Conservation (phyloP, 192 early-diverging fungal genomes). For the Paraglomus brasilianum region DNA sequence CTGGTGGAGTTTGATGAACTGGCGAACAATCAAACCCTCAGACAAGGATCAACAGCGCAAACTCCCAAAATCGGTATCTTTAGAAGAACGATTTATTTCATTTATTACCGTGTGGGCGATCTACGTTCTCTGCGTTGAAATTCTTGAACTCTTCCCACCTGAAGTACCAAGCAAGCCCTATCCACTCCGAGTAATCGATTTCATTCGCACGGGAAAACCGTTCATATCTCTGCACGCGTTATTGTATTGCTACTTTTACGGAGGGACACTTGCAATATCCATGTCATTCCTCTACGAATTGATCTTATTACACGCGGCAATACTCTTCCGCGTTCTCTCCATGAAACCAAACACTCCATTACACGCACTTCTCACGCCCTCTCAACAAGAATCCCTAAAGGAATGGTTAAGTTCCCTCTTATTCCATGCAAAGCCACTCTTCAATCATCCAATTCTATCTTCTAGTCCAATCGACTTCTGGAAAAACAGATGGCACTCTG, state of each 20-base stretch:
- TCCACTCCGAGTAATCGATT: conserved; percentile 11
- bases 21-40: too few relatives aligned
- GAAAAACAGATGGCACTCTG: conserved; percentile 9
- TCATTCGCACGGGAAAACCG: neutral
- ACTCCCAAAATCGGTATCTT: too few relatives aligned
- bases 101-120: too few relatives aligned
- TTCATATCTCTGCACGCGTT: neutral
- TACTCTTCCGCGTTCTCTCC: neutral
- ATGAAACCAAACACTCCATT: neutral
- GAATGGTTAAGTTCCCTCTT: conserved; percentile 9
- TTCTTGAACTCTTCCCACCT: neutral
- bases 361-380: neutral
- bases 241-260: conserved; percentile 12
- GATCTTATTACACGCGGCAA: neutral
- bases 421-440: neutral
- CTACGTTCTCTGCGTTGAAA: neutral
- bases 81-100: too few relatives aligned
- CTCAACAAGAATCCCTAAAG: neutral
- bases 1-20: too few relatives aligned
- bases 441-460: conserved; percentile 1
- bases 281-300: neutral
- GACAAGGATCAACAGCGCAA: too few relatives aligned
- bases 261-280: neutral
- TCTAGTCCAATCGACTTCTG: conserved; percentile 6
- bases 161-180: conserved; percentile 3